Conservation (phyloP, 1,284 basidiomycete species). For the Sparassis latifolia region DNA sequence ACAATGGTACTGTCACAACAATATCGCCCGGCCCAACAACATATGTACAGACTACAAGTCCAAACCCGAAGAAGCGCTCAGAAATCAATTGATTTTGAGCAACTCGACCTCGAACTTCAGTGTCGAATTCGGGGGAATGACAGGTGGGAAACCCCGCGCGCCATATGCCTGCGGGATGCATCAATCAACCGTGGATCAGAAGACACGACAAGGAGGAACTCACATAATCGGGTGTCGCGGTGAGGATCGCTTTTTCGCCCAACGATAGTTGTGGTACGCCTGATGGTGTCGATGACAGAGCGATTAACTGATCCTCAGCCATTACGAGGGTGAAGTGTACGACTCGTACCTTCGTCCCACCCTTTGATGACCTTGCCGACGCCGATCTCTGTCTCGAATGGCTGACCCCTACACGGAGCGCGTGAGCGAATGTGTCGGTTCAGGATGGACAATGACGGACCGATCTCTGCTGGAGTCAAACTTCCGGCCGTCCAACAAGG, state of each 20-base stretch:
- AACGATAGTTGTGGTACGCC: conserved; percentile 73
- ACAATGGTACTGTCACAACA: conserved; percentile 20
- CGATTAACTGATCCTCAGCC: conserved; percentile 1
- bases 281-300: conserved; percentile 26
- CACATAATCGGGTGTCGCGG: conserved; percentile 63
- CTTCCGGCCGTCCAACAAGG: conserved; percentile 47
- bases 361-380: conserved; percentile 81
- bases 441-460: conserved; percentile 15
- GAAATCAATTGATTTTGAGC: conserved; percentile 55
- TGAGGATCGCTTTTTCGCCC: conserved; percentile 72
- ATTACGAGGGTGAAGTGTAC: not conserved
- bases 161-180: conserved; percentile 53
- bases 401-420: conserved; percentile 33
- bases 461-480: conserved; percentile 75
- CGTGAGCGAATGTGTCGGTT: conserved; percentile 4
- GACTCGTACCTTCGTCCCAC: conserved; percentile 82
- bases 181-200: too few relatives aligned
- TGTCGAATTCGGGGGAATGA: conserved; percentile 74
- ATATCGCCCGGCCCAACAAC: conserved; percentile 12
- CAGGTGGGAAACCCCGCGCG: conserved; percentile 66
- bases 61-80: not conserved
- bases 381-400: conserved; percentile 76
- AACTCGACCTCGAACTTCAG: conserved; percentile 82
- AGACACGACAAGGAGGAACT: conserved; percentile 21
- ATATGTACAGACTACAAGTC: conserved; percentile 14